A percentile compares a stretch with the other conserved stretches of the same genome.
These are phyloP conservation scores for Fusarium sp. DNA, from an alignment of 2,329 filamentous ascomycete genomes.

Conservation along the genomic window DNA sequence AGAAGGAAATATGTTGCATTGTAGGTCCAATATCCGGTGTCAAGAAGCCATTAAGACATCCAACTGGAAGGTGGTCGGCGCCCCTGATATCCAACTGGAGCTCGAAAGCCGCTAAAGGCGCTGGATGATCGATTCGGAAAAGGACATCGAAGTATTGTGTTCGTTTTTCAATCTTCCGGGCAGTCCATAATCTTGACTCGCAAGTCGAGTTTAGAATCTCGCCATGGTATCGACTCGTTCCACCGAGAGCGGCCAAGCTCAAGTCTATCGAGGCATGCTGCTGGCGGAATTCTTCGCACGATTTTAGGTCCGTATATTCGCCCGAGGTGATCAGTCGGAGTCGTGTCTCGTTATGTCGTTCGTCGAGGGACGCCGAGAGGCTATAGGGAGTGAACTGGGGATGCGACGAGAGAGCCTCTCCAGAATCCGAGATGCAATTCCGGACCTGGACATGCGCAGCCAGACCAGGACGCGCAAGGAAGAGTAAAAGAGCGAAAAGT, in stretches of 20 bases:
- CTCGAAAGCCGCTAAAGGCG: constrained; percentile 32
- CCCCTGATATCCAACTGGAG: constrained; percentile 30
- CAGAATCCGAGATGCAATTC: constrained; percentile 23
- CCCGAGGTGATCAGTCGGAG: background rate
- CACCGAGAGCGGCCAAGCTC: constrained; percentile 30
- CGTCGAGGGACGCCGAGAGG: constrained; percentile 13
- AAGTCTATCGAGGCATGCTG: constrained; percentile 25
- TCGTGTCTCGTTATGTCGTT: constrained; percentile 4
- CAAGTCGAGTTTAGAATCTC: constrained; percentile 36
- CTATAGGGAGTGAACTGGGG: constrained; percentile 8
- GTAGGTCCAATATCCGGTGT: constrained; percentile 32
- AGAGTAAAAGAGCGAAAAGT: constrained; percentile 3
- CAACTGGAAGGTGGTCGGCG: constrained; percentile 24
- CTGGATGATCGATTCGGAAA: constrained; percentile 46
- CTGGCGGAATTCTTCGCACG: constrained; percentile 12
- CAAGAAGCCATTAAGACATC: constrained; percentile 25
- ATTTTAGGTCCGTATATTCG: background rate
- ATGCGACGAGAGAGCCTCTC: constrained; percentile 7
- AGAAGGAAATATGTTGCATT: constrained; percentile 15
- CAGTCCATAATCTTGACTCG: background rate
- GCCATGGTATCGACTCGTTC: constrained; percentile 26
- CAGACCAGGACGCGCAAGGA: background rate
- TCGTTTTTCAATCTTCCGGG: background rate
- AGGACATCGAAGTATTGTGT: background rate
- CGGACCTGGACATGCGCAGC: constrained; percentile 31